Evolutionary conservation across 1,139 yeast genomes (phyloP).

Genomic region (Pichia sp.): DNA sequence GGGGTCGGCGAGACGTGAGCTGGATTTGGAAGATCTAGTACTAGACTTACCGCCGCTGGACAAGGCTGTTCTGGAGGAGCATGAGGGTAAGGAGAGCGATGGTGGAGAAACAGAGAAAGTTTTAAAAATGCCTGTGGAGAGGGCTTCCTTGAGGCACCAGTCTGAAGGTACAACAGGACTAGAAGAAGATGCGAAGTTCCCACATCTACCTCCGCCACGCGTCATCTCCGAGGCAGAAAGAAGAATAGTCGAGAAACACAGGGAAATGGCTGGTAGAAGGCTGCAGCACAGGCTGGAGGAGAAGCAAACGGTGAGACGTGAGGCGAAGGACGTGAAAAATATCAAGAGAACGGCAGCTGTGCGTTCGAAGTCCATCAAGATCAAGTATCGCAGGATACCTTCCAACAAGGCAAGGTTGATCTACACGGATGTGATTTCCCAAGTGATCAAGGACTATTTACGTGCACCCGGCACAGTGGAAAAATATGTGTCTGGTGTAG

Average conservation of each 20-base stretch:
- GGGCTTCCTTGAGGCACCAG: background rate
- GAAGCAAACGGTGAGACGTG: conserved; percentile 5
- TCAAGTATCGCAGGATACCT: conserved; percentile 29
- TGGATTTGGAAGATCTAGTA: conserved; percentile 26
- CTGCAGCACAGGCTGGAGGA: conserved; percentile 3
- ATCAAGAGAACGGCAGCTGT: conserved; percentile 18
- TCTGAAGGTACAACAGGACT: background rate
- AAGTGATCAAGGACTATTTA: conserved; percentile 30
- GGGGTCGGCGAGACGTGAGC: conserved; percentile 27
- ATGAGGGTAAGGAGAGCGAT: background rate
- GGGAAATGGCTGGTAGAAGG: conserved; percentile 1
- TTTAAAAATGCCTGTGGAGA: too few relatives aligned
- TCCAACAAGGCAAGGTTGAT: conserved; percentile 26
- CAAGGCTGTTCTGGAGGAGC: background rate
- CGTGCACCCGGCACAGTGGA: conserved; percentile 17
- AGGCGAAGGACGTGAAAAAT: conserved; percentile 18
- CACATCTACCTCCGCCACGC: background rate
- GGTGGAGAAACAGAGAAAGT: background rate
- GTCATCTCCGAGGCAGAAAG: conserved; percentile 6
- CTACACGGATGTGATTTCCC: conserved; percentile 35
- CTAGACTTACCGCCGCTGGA: conserved; percentile 18
- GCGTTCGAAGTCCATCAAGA: conserved; percentile 19
- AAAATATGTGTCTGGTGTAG: conserved; percentile 3
- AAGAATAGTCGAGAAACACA: conserved; percentile 13
- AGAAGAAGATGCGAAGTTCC: background rate